Base-by-base conservation (phyloP, 352 stramenopile species). In the Globisporangium nodosum region DNA sequence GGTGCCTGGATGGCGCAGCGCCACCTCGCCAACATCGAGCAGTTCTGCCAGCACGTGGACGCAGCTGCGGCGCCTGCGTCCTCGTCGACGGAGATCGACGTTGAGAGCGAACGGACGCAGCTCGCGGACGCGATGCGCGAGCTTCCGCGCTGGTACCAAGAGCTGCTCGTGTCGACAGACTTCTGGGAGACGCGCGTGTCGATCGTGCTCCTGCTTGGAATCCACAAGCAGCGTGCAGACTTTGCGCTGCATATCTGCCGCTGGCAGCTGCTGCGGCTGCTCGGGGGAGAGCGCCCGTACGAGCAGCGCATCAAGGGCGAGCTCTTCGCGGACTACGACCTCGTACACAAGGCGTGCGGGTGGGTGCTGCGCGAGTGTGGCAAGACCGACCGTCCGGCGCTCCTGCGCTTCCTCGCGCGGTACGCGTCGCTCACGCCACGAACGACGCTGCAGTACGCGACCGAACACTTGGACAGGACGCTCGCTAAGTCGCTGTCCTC, bases 111-210 rank as follows among this genome's bases (percentile, higher is more conserved):
- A 33, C 16, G 40, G 8, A 0, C 21, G 8, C 49, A 61, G 20
- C 42, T 63, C 3, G 53, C 53, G 0, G 7, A 15, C 21, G 33
- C 54, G 7, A 53, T 58, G 24, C 5, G 13, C 5, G 12, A 5
- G 13, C 50, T 68, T 3, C 61, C 61, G 18, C 12, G 37, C 20
- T 68, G 61, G 61, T 68, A 68, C 45, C 56, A 65, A n/a, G 21
- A 12, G 20, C 58, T 68, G 33, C 39, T 68, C 18, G 24, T 11
- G n/a, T 68, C 56, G 24, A 55, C 20, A n/a, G 61, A 63, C 31
- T 47, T 64, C 24, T 68, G 61, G 56, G 61, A 67, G 31, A 67
- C 61, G 11, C 61, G 61, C 39, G 60, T 67, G 12, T 67, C 61
- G 11, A 60, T 67, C 30, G 61, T 68, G 18, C 33, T 65, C 20